Base-by-base conservation (phyloP, 75 land plant genomes). In the Cupressus sempervirens region DNA sequence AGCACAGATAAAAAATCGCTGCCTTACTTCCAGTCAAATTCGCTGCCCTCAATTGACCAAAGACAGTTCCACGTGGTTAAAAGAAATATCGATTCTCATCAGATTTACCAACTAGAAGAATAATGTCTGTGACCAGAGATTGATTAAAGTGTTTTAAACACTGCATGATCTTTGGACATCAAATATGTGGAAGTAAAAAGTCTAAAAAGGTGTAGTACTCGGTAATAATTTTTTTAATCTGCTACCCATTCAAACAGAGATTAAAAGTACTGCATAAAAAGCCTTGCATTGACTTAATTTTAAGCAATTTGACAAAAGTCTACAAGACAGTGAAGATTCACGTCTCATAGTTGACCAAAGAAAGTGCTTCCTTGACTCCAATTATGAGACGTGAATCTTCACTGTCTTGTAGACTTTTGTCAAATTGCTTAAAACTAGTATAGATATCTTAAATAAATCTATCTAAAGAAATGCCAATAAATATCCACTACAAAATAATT, bases 281-380 rank as follows among this genome's bases (percentile, higher is more conserved):
- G 58, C 23, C 58, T 16, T 4, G 3, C 58, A 56, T 56, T 18
- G 58, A 62, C 67, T 18, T 62, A 62, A 62, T 23, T 62, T 62
- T 26, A 23, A 62, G 26, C 4, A 62, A 62, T 62, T 62, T 62
- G n/a, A 62, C n/a, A 62, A 56, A 62, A 62, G 8, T 62, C 67
- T 62, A 7, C 67, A 62, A 62, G 67, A 62, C 26, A 62, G 0
- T 6, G n/a, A n/a, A 4, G 67, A 62, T 62, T 62, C 67, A 62
- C 23, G 67, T 62, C 67, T 23, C n/a, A 62, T 26, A 62, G 1
- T 62, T 62, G 67, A n/a, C n/a, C n/a, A n/a, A n/a, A n/a, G n/a
- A n/a, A n/a, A n/a, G n/a, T n/a, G n/a, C 67, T 62, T 62, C n/a
- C 67, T 62, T 62, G 67, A 23, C 67, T 62, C 67, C 67, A 62